Base-by-base conservation (phyloP, 305 asterid genomes). In the Nicotiana rustica region DNA sequence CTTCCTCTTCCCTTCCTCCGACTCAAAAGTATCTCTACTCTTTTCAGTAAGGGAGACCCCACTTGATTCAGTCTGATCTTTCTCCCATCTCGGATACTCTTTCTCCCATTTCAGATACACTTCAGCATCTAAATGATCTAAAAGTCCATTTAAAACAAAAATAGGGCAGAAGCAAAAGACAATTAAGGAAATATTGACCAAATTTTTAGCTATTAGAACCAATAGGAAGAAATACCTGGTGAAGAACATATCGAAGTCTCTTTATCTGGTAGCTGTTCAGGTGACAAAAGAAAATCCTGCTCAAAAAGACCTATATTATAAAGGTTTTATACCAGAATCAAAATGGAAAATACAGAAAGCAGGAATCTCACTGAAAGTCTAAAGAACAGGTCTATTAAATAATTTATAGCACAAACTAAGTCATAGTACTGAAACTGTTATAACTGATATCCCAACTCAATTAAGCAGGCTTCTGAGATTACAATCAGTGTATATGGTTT, bases 1-100 rank as follows among this genome's bases (percentile, higher is more conserved):
- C 85, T 88, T 92, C 83, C 90, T 82, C 82, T 89, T 92, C 83
- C 79, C 90, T 81, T 86, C 90, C 85, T 85, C 90, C 36, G 88
- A 83, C 86, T 89, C 86, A 77, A 86, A 65, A 86, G 71, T 85
- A 82, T 87, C 83, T 83, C 84, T 87, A 44, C 49, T 66, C 56
- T 67, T 79, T 69, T 80, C 79, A 38, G 67, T 83, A 29, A 36
- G 38, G 81, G 78, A 49, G 88, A 89, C 90, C 82, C 83, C 82
- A 73, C 82, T 87, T 67, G 90, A 78, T 69, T 80, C 87, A 56
- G 83, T 82, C 67, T 55, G 87, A 67, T 86, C 84, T 82, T 86
- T 81, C 31, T 78, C 87, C 86, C 79, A 82, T 84, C 81, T 84
- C 59, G n/a, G 36, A 60, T 55, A 67, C 83, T 67, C 87, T 86